phyloP scores from a whole-genome alignment of 2,329 filamentous ascomycete genomes.

The Fusarium sp. region DNA sequence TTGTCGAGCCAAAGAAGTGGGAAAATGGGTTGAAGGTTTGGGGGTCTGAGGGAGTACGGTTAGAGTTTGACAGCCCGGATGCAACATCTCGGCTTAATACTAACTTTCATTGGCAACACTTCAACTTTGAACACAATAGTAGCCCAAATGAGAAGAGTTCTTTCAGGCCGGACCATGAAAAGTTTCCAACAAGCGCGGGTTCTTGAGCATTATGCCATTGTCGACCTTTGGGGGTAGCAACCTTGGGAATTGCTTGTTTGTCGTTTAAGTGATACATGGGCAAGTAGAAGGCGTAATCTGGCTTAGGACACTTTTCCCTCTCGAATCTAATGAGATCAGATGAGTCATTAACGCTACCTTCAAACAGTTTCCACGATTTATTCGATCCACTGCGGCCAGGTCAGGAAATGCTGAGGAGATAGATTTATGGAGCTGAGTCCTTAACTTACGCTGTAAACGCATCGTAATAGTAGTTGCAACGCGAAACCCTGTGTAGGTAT shows the following conservation, averaged over 20 bases:
- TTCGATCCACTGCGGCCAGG: constrained; percentile 1
- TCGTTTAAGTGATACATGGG: constrained; percentile 27
- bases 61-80: too few relatives aligned
- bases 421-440: not conserved
- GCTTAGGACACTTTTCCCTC: constrained; percentile 22
- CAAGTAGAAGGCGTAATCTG: constrained; percentile 34
- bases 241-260: not conserved
- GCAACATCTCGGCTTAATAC: too few relatives aligned
- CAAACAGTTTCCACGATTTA: constrained; percentile 11
- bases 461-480: constrained; percentile 40
- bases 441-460: constrained; percentile 15
- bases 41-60: too few relatives aligned
- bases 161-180: constrained; percentile 27
- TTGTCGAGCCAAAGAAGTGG: too few relatives aligned
- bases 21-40: too few relatives aligned
- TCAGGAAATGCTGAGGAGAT: not conserved
- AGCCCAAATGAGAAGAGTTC: too few relatives aligned
- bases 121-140: too few relatives aligned
- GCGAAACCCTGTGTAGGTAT: constrained; percentile 10
- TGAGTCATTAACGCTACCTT: not conserved
- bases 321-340: not conserved
- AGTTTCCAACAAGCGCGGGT: constrained; percentile 5
- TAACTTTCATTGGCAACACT: too few relatives aligned
- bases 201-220: constrained; percentile 10
- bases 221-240: constrained; percentile 2